Conservation (phyloP, 2,329 filamentous ascomycete species). For the Elsinoe necatrix region DNA sequence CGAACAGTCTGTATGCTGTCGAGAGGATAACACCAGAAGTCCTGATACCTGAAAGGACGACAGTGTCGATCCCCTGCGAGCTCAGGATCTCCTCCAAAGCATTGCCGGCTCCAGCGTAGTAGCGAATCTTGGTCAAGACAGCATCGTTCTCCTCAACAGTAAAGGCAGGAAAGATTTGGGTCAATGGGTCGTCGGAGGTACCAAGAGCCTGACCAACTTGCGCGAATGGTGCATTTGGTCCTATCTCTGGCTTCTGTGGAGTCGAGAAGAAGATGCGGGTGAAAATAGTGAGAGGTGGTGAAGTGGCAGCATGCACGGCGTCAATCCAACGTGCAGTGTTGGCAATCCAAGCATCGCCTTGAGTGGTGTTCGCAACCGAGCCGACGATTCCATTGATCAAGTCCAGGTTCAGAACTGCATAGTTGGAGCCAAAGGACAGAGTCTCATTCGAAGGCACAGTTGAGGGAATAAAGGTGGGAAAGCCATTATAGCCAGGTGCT, state of each 20-base stretch:
- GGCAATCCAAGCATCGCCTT: constrained; percentile 30
- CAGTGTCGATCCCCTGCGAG: constrained; percentile 35
- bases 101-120: constrained; percentile 37
- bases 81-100: constrained; percentile 35
- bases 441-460: constrained; percentile 20
- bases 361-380: constrained; percentile 27
- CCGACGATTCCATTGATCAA: constrained; percentile 33
- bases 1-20: constrained; percentile 37
- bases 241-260: constrained; percentile 31
- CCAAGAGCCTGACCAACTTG: constrained; percentile 26
- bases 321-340: constrained; percentile 34
- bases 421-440: constrained; percentile 30
- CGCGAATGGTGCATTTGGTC: constrained; percentile 30
- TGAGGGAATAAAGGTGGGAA: constrained; percentile 19
- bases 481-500: constrained; percentile 15
- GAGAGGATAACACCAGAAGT: constrained; percentile 38
- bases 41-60: constrained; percentile 35
- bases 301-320: constrained; percentile 31
- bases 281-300: constrained; percentile 34
- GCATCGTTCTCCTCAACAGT: constrained; percentile 28
- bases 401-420: constrained; percentile 39
- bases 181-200: constrained; percentile 25
- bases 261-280: constrained; percentile 33
- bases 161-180: constrained; percentile 31
- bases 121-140: constrained; percentile 37